Conservation (phyloP, 2,329 filamentous ascomycete genomes). For the Furcasterigmium furcatum region DNA sequence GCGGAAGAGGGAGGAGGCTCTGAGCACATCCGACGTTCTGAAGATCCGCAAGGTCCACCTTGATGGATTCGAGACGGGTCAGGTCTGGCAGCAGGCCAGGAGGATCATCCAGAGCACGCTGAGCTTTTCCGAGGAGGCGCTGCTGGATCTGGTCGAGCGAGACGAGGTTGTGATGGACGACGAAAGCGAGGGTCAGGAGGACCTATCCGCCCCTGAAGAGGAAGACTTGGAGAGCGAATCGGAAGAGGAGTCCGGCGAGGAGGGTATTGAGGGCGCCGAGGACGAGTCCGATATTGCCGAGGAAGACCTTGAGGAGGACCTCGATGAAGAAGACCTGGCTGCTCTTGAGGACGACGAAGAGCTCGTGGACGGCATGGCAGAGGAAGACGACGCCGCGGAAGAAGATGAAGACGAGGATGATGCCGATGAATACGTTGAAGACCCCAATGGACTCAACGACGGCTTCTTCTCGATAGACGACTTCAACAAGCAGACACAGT, state of each 20-base stretch:
- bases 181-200: conserved; percentile 30
- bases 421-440: conserved; percentile 59
- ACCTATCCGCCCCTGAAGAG: conserved; percentile 29
- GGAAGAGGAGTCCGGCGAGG: conserved; percentile 18
- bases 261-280: conserved; percentile 26
- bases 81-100: conserved; percentile 92
- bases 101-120: conserved; percentile 66
- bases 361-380: conserved; percentile 23
- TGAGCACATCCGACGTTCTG: conserved; percentile 51
- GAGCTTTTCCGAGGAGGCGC: conserved; percentile 40
- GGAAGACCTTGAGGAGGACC: conserved; percentile 18
- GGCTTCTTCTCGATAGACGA: conserved; percentile 97
- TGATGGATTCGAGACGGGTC: conserved; percentile 81
- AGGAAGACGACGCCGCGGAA: conserved; percentile 25
- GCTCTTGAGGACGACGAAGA: conserved; percentile 27
- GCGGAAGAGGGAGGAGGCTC: conserved; percentile 30
- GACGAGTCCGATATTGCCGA: conserved; percentile 20
- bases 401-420: conserved; percentile 38
- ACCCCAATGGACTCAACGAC: conserved; percentile 87
- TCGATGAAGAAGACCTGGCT: too few species aligned
- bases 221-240: conserved; percentile 24
- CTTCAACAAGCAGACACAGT: conserved; percentile 92
- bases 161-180: conserved; percentile 31
- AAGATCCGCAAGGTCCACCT: conserved; percentile 81
- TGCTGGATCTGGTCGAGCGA: conserved; percentile 46